A percentile compares a stretch with the other conserved stretches of the same genome.
Conservation (phyloP, 2,329 filamentous ascomycete genomes). For the Colletotrichum lindemuthianum region DNA sequence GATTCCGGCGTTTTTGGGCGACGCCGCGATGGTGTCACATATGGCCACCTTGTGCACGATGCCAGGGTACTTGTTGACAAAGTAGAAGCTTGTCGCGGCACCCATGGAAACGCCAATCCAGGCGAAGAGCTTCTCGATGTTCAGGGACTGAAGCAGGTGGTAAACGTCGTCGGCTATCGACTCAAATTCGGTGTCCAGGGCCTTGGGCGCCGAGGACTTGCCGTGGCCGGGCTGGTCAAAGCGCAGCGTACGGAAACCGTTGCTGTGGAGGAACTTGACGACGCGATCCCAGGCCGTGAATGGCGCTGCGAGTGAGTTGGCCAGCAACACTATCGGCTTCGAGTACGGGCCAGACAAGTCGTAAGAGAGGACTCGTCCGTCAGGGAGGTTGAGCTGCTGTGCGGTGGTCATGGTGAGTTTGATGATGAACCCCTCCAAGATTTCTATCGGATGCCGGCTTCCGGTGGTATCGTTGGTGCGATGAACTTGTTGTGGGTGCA, state of each 20-base stretch:
- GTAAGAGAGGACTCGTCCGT: constrained; percentile 44
- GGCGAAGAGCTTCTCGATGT: constrained; percentile 45
- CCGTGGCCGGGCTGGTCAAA: constrained; percentile 58
- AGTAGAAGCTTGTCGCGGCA: constrained; percentile 51
- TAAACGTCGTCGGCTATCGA: constrained; percentile 50
- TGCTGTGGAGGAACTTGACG: constrained; percentile 44
- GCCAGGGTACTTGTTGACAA: constrained; percentile 50
- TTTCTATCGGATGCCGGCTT: constrained; percentile 39
- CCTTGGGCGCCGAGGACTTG: constrained; percentile 46
- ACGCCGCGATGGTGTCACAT: constrained; percentile 52
- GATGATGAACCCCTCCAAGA: not conserved
- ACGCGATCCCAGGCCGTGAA: constrained; percentile 52
- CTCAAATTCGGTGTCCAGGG: constrained; percentile 50
- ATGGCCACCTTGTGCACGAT: constrained; percentile 50
- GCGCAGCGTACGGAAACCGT: constrained; percentile 52
- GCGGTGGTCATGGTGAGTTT: constrained; percentile 37
- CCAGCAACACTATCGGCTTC: constrained; percentile 48
- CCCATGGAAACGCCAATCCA: constrained; percentile 60
- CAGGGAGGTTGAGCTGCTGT: constrained; percentile 39
- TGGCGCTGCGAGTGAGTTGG: constrained; percentile 52
- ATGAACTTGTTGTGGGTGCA: too few species aligned
- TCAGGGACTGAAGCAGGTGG: constrained; percentile 46
- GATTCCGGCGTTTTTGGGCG: constrained; percentile 48
- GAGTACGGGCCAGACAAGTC: constrained; percentile 40
- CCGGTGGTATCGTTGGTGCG: constrained; percentile 4